Conservation (phyloP, 2,329 filamentous ascomycete species). For the Hypoxylon sp. region DNA sequence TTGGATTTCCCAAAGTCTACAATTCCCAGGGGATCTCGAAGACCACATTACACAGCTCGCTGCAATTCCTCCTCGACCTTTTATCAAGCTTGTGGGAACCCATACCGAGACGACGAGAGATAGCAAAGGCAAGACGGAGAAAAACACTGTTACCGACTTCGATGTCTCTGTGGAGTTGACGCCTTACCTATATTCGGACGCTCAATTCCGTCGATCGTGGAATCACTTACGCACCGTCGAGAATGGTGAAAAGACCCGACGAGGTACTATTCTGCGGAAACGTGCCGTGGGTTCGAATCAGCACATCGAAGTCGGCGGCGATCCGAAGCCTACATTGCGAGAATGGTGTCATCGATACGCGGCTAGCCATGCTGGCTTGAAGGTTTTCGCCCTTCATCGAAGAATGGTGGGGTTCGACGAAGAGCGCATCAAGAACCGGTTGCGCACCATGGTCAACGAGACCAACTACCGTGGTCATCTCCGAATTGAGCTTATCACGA, state of each 20-base stretch:
- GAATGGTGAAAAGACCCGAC: constrained; percentile 67
- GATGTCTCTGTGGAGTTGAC: constrained; percentile 67
- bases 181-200: constrained; percentile 62
- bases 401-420: constrained; percentile 69
- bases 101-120: constrained; percentile 57
- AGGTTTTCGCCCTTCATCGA: constrained; percentile 62
- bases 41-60: constrained; percentile 56
- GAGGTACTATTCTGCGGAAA: constrained; percentile 67
- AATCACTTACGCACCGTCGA: constrained; percentile 59
- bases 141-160: constrained; percentile 63
- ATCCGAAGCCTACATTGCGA: constrained; percentile 51
- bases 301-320: constrained; percentile 54
- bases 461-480: constrained; percentile 74
- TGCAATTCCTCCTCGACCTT: constrained; percentile 60
- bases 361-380: constrained; percentile 64
- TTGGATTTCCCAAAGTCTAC: constrained; percentile 57
- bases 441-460: constrained; percentile 65
- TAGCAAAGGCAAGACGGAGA: constrained; percentile 57
- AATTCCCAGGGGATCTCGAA: constrained; percentile 55
- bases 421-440: constrained; percentile 57
- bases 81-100: constrained; percentile 61
- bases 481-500: constrained; percentile 65
- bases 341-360: constrained; percentile 77
- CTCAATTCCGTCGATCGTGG: constrained; percentile 52
- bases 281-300: constrained; percentile 48